Evolutionary conservation across 768 basidiomycete species (phyloP), one percentile per base, ranked within the genome.

Genomic region (Lyophyllum decastes): DNA sequence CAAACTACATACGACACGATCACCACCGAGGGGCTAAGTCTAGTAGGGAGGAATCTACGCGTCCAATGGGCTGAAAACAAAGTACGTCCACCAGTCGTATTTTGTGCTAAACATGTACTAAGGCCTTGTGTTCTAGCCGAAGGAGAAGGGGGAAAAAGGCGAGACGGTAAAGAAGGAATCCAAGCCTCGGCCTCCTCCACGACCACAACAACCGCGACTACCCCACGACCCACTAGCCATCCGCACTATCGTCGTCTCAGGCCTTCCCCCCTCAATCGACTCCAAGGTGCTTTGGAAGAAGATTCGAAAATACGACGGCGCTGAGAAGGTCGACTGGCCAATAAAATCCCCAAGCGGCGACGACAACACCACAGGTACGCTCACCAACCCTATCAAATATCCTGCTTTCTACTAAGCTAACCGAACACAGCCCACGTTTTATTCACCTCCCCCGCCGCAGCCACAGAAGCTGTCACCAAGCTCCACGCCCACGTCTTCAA

Each of bases 401-500:
- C 24, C 24, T 33, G 45, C 30, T 26, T 35, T 54, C 25, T 49
- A 10, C 30, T 4, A 10, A 38, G 26, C 19, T 16, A 30, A 10
- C 21, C 14, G 41, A 17, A 6, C 52, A 9, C 43, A 88, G 94
- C 93, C 5, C 81, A 91, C 60, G 85, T 89, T 17, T 58, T 94
- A 5, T 95, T 95, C 70, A 71, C 79, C 1, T 86, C 83, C 0
- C 86, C 93, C 1, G 76, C 78, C 6, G 71, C 82, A 25, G 94
- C 95, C 0, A 77, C 81, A 38, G 82, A 86, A 10, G 90, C 93
- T 1, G 85, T 91, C 38, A 76, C 72, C 53, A 93, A 91, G 70
- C 82, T 98, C 1, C 94, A 98, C 68, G 93, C 92, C 1, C 94
- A 95, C 68, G 89, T 95, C 26, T 96, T 90, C 82, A 95, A 96